Evolutionary conservation across 306 rosid species (phyloP).

Genomic region (Castanea mollissima): DNA sequence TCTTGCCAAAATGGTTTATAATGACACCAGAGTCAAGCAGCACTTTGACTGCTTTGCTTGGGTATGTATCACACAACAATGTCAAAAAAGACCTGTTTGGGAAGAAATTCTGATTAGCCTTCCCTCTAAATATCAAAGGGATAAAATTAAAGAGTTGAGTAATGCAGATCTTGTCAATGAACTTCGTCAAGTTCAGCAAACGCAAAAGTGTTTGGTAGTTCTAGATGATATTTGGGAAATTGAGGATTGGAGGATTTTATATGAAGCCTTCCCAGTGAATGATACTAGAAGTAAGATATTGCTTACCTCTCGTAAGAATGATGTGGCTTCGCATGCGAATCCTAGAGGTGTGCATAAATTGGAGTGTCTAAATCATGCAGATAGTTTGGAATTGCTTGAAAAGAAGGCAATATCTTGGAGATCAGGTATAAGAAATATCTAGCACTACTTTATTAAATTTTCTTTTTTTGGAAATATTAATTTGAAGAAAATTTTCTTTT

Average conservation of each 20-base stretch:
- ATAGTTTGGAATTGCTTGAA: background rate
- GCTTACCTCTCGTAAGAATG: background rate
- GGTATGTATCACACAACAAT: background rate
- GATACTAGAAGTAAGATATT: background rate
- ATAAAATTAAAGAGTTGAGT: no score
- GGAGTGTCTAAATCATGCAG: background rate
- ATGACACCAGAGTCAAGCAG: background rate
- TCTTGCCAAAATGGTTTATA: background rate
- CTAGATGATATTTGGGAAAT: background rate
- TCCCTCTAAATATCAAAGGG: accelerated
- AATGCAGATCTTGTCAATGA: background rate
- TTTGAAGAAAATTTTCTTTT: background rate
- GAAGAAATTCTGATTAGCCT: background rate
- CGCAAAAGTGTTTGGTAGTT: background rate
- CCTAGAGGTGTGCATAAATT: background rate
- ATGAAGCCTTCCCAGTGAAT: background rate
- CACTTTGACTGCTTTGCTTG: background rate
- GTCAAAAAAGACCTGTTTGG: background rate
- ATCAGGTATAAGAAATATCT: background rate
- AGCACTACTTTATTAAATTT: background rate
- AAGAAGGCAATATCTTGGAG: background rate
- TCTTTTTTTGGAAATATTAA: background rate
- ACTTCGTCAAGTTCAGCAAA: no score
- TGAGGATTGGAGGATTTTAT: background rate
- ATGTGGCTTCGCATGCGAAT: background rate